Percentiles rank a stretch among this genome's conserved stretches.
Evolutionary conservation across 1,284 basidiomycete genomes (phyloP).

Genomic region (Athelia psychrophila): DNA sequence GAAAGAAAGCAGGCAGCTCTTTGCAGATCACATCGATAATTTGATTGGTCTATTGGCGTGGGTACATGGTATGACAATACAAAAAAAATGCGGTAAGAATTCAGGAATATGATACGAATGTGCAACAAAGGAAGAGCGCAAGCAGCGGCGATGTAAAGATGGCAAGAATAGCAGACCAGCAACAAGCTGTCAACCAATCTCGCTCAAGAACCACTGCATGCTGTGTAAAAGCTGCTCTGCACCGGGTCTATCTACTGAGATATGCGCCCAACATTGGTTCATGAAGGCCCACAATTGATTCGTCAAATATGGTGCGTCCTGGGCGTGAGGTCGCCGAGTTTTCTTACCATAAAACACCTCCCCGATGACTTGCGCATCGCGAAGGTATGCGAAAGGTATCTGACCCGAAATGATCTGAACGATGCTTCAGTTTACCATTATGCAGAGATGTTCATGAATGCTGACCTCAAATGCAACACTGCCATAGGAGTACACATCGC

Average conservation of each 20-base stretch:
- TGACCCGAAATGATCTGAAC: not conserved
- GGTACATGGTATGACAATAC: no score
- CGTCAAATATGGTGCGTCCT: not conserved
- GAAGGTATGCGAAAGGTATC: not conserved
- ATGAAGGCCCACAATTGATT: not conserved
- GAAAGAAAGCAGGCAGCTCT: no score
- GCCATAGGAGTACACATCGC: constrained; percentile 26
- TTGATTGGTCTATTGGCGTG: no score
- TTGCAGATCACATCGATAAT: no score
- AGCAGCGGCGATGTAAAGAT: no score
- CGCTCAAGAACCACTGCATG: constrained; percentile 10
- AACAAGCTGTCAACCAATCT: no score
- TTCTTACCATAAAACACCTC: not conserved
- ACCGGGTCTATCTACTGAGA: not conserved
- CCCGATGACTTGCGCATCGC: not conserved
- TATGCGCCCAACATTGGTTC: not conserved
- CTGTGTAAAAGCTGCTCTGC: not conserved
- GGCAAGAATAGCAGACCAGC: no score
- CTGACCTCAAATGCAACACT: constrained; percentile 22
- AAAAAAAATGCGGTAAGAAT: no score
- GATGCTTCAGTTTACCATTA: not conserved
- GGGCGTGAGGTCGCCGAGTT: constrained; percentile 10
- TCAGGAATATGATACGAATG: no score
- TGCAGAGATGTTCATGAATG: not conserved
- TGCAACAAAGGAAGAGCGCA: no score